Conservation (phyloP, 352 stramenopile species). For the Globisporangium heterothallicum region DNA sequence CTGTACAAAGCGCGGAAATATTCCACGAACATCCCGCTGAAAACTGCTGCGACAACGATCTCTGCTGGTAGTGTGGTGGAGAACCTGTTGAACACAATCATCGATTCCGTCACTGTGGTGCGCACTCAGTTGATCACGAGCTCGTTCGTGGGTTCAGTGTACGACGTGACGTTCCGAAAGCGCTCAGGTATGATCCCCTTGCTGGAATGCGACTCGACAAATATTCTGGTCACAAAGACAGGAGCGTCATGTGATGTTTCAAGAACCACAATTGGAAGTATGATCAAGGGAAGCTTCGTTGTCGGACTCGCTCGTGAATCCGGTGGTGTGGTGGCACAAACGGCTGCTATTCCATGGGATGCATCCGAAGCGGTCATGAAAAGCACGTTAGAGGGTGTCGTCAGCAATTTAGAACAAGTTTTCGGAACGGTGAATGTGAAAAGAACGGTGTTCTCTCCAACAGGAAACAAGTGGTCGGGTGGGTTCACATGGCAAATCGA, state of each 20-base stretch:
- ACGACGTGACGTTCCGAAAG: conserved; percentile 59
- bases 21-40: conserved; percentile 34
- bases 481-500: conserved; percentile 93
- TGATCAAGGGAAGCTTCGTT: conserved; percentile 64
- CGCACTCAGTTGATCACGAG: conserved; percentile 27
- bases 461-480: conserved; percentile 88
- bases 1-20: conserved; percentile 59
- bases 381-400: conserved; percentile 34
- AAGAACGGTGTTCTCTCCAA: conserved; percentile 74
- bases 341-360: conserved; percentile 64
- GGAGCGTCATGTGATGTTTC: conserved; percentile 27
- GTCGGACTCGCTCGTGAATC: conserved; percentile 44
- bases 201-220: conserved; percentile 30
- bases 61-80: conserved; percentile 31
- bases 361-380: conserved; percentile 62
- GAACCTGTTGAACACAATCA: conserved; percentile 39
- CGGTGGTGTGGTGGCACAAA: conserved; percentile 15
- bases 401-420: conserved; percentile 37
- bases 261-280: conserved; percentile 43
- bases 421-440: conserved; percentile 87
- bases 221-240: conserved; percentile 26
- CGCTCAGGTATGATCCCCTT: conserved; percentile 55
- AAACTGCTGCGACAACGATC: conserved; percentile 30
- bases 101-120: conserved; percentile 47
- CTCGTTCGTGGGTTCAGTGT: conserved; percentile 52